Evolutionary conservation across 805 yeast species (phyloP), one percentile per base, ranked within the genome.

Genomic region (Ogataea angusta): DNA sequence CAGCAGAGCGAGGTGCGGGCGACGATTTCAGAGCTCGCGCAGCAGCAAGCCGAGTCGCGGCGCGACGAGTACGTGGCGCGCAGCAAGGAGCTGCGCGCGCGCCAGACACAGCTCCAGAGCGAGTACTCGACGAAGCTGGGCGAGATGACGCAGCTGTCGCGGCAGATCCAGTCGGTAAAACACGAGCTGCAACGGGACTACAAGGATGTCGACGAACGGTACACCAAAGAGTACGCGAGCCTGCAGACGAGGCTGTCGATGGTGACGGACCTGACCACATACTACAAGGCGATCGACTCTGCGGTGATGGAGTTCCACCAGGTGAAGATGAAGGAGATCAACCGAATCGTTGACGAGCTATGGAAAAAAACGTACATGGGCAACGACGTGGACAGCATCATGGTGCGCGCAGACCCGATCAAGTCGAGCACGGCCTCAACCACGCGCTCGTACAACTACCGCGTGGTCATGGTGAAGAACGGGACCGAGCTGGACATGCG

Each of bases 291-390:
- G 0, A 69, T 95, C 33, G 99, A 93, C 57, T 78, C 77, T 47
- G 96, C 98, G 0, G 91, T 93, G 34, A 90, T 93, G 95, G 81
- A 81, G 54, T 91, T 79, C 58, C 99, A 93, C 61, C 76, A 86
- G 43, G 65, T 83, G 45, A 93, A 93, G 59, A 93, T 93, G 99
- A 80, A 80, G 52, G 96, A 89, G 52, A 88, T 91, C 52, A 93
- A 93, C 64, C 70, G 84, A 45, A 84, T 88, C 24, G 69, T 93
- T 32, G 93, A 87, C 53, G 97, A 90, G 54, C 65, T 93, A 30
- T 93, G 99, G 99, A 85, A 87, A 48, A 78, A 77, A 36, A 93
- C 99, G 0, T 93, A 93, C 57, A 83, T 84, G 49, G 99, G 99
- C 2, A 84, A 96, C 2, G 99, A 93, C 63, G 88, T 93, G 33